Evolutionary conservation across 192 early-diverging fungal genomes (phyloP), one percentile per base, ranked within the genome.

Genomic region (Tieghemiomyces parasiticus): DNA sequence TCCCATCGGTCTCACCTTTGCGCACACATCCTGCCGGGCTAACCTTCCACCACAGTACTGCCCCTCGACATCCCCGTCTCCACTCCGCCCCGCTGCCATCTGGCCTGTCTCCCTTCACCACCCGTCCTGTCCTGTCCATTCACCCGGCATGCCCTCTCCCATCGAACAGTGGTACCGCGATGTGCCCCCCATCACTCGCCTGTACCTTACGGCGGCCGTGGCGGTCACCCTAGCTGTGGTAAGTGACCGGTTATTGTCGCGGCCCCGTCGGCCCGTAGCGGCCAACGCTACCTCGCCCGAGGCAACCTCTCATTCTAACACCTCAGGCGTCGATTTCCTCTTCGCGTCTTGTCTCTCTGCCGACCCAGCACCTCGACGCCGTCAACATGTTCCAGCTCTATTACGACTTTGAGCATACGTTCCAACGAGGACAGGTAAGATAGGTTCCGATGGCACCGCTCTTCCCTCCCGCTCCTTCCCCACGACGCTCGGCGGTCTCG

Each of bases 81-180:
- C 16, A 16, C 38, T 42, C 16, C 16, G 16, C 38, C 16, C 16
- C 16, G 16, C 38, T 42, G 6, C 16, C 38, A 6, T 16, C 38
- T 42, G 8, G 8, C 38, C 38, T 10, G 6, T 42, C 38, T 42
- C 38, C 38, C 38, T 42, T 16, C 6, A 10, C 38, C 38, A n/a
- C n/a, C n/a, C n/a, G n/a, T n/a, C n/a, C n/a, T n/a, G n/a, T 45
- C 44, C 12, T 13, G 20, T 45, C 20, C 20, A 45, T 16, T 26
- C 10, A 20, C 22, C 3, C 52, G 25, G 25, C 30, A 79, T 82
- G 77, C 70, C 75, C 22, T 75, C 67, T 25, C 79, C 77, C 19
- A 45, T 85, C 35, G 92, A 94, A 66, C 85, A 86, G 31, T 95
- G 91, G 91, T 97, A 87, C 69, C 80, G 81, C 60, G 91, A 92